phyloP scores from a whole-genome alignment of 2,329 filamentous ascomycete species.

The Leptographium procerum region DNA sequence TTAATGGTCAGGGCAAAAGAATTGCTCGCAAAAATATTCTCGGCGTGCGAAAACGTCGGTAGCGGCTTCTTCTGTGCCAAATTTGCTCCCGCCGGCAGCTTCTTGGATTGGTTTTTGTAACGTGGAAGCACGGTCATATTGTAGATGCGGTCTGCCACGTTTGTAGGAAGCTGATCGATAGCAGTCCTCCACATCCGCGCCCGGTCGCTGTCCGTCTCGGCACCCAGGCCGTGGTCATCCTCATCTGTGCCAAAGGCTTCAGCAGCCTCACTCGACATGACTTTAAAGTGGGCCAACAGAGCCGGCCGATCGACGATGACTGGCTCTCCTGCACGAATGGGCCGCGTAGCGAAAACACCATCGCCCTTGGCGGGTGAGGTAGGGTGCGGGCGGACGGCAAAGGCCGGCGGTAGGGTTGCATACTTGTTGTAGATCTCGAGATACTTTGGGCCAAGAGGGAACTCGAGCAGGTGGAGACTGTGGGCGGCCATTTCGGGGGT shows the following conservation, averaged over 20 bases:
- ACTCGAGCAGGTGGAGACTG: conserved; percentile 6
- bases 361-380: conserved; percentile 17
- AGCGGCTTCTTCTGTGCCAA: background rate
- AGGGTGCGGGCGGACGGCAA: background rate
- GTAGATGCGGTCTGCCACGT: background rate
- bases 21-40: conserved; percentile 23
- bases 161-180: conserved; percentile 4
- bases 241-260: background rate
- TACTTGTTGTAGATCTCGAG: background rate
- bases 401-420: background rate
- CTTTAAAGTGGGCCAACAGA: conserved; percentile 14
- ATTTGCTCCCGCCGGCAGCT: background rate
- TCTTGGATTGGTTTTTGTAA: background rate
- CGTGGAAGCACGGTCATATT: conserved; percentile 2
- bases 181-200: conserved; percentile 1
- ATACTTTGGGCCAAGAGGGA: background rate
- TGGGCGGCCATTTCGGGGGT: conserved; percentile 22
- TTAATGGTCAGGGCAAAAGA: conserved; percentile 18
- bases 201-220: conserved; percentile 1
- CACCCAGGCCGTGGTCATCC: conserved; percentile 8
- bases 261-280: background rate
- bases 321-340: conserved; percentile 17
- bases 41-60: conserved; percentile 15
- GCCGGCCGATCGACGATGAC: conserved; percentile 22
- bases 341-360: conserved; percentile 19